Evolutionary conservation across 305 asterid species (phyloP), one percentile per base, ranked within the genome.

Genomic region (Fraxinus greggii): DNA sequence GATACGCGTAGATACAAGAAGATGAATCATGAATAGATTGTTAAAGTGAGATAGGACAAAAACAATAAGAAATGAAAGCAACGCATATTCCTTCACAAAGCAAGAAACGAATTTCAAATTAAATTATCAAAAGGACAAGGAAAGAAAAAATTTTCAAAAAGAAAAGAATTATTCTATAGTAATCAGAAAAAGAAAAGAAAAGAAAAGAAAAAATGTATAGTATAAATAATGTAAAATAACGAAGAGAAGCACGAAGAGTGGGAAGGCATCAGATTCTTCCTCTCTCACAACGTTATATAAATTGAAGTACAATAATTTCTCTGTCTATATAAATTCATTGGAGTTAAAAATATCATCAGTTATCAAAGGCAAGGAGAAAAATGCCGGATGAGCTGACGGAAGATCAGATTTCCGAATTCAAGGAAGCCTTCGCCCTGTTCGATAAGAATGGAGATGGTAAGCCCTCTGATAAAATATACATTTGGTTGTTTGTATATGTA

Each of bases 381-480:
- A 89, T 89, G 90, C 90, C 85, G 87, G 87, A 83, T 83, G 88
- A 86, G 88, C 86, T 89, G 42, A 87, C 90, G 72, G 89, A 84
- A 75, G 92, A 85, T 80, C 92, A 89, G 90, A 80, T 89, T 89
- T 87, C 90, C 13, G 89, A 84, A 75, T 89, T 89, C 87, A 89
- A 87, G 89, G 92, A 87, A 78, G 92, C 92, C 26, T 89, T 89
- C 84, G 79, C 90, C 35, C 89, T 89, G 45, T 88, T 89, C 84
- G 91, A 89, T 86, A 89, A 89, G 88, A 89, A 88, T 82, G 90
- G 90, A 59, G 88, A 89, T 76, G 91, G 91, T 89, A 69, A 81
- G 89, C 73, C 61, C 42, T 4, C 19, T 7, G 28, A 6, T 56
- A 1, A 21, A 56, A 5, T 19, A 5, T 59, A 29, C 77, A 69